phyloP scores from a whole-genome alignment of 768 basidiomycete genomes.

The Xerocomellus dryophilus region DNA sequence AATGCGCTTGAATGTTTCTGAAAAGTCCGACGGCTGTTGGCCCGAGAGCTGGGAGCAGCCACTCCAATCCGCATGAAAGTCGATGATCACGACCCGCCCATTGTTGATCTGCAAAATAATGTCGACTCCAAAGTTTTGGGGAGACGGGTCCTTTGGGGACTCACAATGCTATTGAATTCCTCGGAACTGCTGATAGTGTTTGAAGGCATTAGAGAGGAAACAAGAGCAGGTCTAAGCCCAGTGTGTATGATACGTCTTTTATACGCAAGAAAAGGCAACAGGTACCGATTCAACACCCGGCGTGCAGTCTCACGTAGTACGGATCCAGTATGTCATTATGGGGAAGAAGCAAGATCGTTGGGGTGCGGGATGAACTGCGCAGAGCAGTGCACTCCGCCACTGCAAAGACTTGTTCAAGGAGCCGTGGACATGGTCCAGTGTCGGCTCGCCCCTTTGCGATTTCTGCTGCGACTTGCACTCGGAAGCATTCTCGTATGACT shows the following conservation, averaged over 20 bases:
- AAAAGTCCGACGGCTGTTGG: conserved; percentile 15
- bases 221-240: neutral
- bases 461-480: too few relatives aligned
- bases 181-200: conserved; percentile 17
- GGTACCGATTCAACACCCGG: neutral
- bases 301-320: neutral
- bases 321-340: neutral
- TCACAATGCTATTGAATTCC: conserved; percentile 21
- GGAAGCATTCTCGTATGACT: neutral
- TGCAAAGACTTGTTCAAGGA: neutral
- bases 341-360: neutral
- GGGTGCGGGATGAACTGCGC: neutral
- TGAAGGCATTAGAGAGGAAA: conserved; percentile 11
- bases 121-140: neutral
- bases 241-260: neutral
- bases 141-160: conserved; percentile 7
- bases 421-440: too few relatives aligned
- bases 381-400: neutral
- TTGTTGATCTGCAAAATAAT: conserved; percentile 22
- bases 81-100: conserved; percentile 24
- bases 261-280: neutral
- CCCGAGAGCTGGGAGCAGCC: conserved; percentile 7
- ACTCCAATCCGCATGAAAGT: conserved; percentile 20
- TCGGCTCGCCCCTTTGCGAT: neutral
- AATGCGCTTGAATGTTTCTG: conserved; percentile 25